These are phyloP conservation scores for Dioszegia hungarica DNA, from an alignment of 768 basidiomycete species.

Conservation along the genomic window DNA sequence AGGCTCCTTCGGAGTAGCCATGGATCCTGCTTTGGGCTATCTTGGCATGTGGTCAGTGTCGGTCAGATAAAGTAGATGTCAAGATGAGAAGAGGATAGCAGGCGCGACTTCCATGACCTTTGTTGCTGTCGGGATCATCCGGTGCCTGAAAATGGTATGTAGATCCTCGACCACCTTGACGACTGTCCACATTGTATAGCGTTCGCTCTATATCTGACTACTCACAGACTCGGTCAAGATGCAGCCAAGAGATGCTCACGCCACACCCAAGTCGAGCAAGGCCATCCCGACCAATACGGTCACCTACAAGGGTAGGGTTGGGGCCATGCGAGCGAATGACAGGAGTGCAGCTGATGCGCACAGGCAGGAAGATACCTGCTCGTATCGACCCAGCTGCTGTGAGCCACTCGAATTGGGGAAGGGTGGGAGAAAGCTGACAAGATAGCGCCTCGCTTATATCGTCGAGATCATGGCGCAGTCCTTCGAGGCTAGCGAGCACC, in stretches of 20 bases:
- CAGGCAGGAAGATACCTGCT: slow-evolving; percentile 35
- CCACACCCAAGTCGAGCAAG: slow-evolving; percentile 15
- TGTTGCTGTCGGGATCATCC: no score
- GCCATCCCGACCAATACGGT: slow-evolving; percentile 40
- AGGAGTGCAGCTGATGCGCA: background rate
- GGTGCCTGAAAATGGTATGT: no score
- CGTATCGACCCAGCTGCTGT: slow-evolving; percentile 42
- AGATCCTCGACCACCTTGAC: no score
- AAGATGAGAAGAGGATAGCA: no score
- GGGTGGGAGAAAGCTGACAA: background rate
- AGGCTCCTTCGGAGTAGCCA: background rate
- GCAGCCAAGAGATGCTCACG: background rate
- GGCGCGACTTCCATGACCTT: no score
- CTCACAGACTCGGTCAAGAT: slow-evolving; percentile 1
- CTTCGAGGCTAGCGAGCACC: slow-evolving; percentile 38
- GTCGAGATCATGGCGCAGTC: slow-evolving; percentile 40
- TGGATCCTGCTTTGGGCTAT: background rate
- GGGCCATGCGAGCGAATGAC: background rate
- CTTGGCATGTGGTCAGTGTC: background rate
- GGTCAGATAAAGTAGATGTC: background rate
- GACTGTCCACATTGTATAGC: no score
- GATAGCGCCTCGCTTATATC: slow-evolving; percentile 32
- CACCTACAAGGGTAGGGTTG: slow-evolving; percentile 29
- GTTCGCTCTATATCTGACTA: no score
- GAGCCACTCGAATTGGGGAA: background rate